Percentiles rank a stretch among this genome's conserved stretches.
Evolutionary conservation across 192 early-diverging fungal genomes (phyloP).

Genomic region (Jimgerdemannia lactiflua): DNA sequence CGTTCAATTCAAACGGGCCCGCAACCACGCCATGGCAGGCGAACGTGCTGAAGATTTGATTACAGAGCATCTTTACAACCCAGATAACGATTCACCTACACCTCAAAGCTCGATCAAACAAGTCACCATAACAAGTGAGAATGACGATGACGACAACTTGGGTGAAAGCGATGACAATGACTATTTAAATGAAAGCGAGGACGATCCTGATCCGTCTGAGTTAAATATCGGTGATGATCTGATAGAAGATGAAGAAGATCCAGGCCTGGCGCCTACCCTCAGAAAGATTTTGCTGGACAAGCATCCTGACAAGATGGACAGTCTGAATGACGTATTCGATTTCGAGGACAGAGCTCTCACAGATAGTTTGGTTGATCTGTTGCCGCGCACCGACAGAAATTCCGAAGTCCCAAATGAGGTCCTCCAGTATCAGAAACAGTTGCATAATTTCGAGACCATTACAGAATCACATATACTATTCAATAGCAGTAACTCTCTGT

Average conservation of each 20-base stretch:
- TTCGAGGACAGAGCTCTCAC: not conserved
- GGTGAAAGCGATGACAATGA: not conserved
- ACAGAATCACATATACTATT: not conserved
- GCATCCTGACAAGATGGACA: not conserved
- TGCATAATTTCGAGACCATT: not conserved
- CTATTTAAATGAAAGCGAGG: not conserved
- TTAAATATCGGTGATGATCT: not conserved
- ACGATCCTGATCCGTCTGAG: not conserved
- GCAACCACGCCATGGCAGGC: not conserved
- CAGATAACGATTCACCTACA: not conserved
- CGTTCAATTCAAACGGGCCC: too few relatives aligned
- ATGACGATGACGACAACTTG: not conserved
- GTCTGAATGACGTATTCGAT: not conserved
- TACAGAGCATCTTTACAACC: not conserved
- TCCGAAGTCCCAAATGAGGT: not conserved
- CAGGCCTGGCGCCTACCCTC: not conserved
- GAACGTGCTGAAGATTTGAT: not conserved
- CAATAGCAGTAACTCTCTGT: not conserved
- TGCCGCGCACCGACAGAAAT: not conserved
- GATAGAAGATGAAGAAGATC: not conserved
- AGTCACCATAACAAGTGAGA: not conserved
- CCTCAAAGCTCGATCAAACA: not conserved
- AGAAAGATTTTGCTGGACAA: not conserved
- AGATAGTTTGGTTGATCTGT: not conserved
- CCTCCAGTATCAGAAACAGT: not conserved